Evolutionary conservation across 164 flowering plant species (phyloP).

Genomic region (Berberis thunbergii): DNA sequence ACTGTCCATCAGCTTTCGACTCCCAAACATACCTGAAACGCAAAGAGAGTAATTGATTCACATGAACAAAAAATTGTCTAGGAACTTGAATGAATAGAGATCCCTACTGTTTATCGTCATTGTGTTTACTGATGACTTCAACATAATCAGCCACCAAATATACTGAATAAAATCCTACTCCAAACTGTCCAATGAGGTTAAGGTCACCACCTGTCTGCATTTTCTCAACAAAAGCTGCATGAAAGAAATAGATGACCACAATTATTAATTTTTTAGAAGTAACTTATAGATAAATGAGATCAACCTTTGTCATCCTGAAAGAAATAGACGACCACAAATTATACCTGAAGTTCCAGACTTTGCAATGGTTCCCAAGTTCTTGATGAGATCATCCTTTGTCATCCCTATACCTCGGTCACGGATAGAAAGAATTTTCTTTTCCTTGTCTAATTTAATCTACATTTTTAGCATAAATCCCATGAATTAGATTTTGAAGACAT

Average conservation of each 20-base stretch:
- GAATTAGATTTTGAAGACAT: neutral
- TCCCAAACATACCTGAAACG: constrained; percentile 86
- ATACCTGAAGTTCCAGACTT: constrained; percentile 98
- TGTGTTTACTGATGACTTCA: constrained; percentile 94
- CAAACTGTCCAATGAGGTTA: constrained; percentile 96
- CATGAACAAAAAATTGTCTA: neutral
- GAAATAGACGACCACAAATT: neutral
- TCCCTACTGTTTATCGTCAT: constrained; percentile 93
- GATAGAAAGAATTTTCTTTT: constrained; percentile 79
- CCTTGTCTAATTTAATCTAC: constrained; percentile 95
- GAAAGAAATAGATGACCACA: neutral
- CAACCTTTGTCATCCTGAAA: neutral
- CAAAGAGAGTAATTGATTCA: constrained; percentile 3
- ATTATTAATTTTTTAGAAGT: too few species aligned
- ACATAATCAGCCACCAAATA: constrained; percentile 97
- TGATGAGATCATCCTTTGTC: constrained; percentile 97
- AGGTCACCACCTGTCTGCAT: constrained; percentile 94
- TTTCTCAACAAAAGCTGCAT: constrained; percentile 90
- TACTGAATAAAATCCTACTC: constrained; percentile 98
- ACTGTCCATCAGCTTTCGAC: constrained; percentile 98
- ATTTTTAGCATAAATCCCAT: constrained; percentile 1
- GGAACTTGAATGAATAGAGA: constrained; percentile 1
- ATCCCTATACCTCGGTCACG: constrained; percentile 96
- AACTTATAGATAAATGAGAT: too few species aligned
- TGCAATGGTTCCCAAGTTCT: constrained; percentile 97